A percentile compares a stretch with the other conserved stretches of the same genome.
Conservation (phyloP, 2,329 filamentous ascomycete species). For the Cryphonectria carpinicola region DNA sequence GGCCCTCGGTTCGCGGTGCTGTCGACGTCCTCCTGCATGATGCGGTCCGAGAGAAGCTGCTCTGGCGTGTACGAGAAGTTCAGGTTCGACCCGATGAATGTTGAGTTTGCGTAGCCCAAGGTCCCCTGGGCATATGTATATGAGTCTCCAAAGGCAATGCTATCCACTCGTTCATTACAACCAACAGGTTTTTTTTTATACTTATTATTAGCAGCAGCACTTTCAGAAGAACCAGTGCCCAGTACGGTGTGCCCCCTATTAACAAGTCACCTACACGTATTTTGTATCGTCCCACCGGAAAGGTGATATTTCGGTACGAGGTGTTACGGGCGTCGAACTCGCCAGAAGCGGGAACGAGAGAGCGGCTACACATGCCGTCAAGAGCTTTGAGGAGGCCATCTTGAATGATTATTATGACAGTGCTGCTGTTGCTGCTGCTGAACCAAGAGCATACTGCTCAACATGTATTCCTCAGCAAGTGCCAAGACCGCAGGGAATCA, state of each 20-base stretch:
- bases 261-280: slow-evolving; percentile 12
- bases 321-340: not conserved
- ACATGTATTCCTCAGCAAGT: not conserved
- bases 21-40: slow-evolving; percentile 54
- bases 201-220: not conserved
- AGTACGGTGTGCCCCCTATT: not conserved
- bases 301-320: not conserved
- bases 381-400: not conserved
- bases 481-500: slow-evolving; percentile 6
- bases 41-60: slow-evolving; percentile 50
- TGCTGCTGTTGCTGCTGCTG: not conserved
- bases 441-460: not conserved
- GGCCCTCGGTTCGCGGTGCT: slow-evolving; percentile 56
- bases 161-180: slow-evolving; percentile 20
- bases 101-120: slow-evolving; percentile 53
- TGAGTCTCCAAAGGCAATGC: slow-evolving; percentile 54
- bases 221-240: not conserved
- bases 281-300: slow-evolving; percentile 17
- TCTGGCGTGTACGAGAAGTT: slow-evolving; percentile 49
- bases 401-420: not conserved
- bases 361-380: slow-evolving; percentile 6
- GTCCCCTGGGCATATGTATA: slow-evolving; percentile 59
- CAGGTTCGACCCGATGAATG: slow-evolving; percentile 58
- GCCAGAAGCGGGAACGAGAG: slow-evolving; percentile 3
- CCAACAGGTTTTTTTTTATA: too few relatives aligned